Evolutionary conservation across 2,329 filamentous ascomycete species (phyloP).

Genomic region (Xylariaceae sp.): DNA sequence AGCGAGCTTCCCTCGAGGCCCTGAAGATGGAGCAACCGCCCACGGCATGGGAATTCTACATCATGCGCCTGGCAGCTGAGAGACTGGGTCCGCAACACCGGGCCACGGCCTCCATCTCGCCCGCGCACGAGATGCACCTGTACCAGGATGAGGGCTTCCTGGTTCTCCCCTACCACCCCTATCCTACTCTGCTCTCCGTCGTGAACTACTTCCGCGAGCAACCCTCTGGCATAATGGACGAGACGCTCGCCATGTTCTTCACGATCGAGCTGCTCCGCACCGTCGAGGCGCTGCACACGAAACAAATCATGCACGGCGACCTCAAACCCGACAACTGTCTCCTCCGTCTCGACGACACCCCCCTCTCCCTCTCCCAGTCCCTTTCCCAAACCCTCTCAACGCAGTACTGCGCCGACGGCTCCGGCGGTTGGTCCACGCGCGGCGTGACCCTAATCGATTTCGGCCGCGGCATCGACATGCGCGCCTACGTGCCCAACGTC

Average conservation of each 20-base stretch:
- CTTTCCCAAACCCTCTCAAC: slow-evolving; percentile 43
- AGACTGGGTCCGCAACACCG: slow-evolving; percentile 69
- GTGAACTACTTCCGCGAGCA: slow-evolving; percentile 81
- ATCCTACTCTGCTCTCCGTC: slow-evolving; percentile 91
- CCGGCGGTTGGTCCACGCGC: slow-evolving; percentile 71
- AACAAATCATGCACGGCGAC: slow-evolving; percentile 81
- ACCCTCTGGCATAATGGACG: slow-evolving; percentile 72
- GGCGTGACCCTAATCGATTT: slow-evolving; percentile 91
- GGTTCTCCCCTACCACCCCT: slow-evolving; percentile 77
- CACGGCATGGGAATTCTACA: slow-evolving; percentile 91
- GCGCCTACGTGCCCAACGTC: slow-evolving; percentile 67
- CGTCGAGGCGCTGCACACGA: slow-evolving; percentile 76
- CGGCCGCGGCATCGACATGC: slow-evolving; percentile 90
- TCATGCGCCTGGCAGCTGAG: slow-evolving; percentile 75
- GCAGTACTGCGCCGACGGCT: slow-evolving; percentile 68
- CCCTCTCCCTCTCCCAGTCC: not conserved
- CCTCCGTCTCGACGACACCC: slow-evolving; percentile 64
- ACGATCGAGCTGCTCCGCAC: slow-evolving; percentile 85
- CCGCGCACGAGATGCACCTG: slow-evolving; percentile 84
- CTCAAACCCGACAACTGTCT: slow-evolving; percentile 95
- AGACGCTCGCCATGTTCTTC: slow-evolving; percentile 92
- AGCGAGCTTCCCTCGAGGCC: slow-evolving; percentile 65
- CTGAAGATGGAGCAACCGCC: slow-evolving; percentile 93
- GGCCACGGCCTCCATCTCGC: slow-evolving; percentile 70
- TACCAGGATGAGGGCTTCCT: slow-evolving; percentile 88